A percentile compares a stretch with the other conserved stretches of the same genome.
Evolutionary conservation across 2,329 filamentous ascomycete genomes (phyloP).

Genomic region (Pestalotiopsis sp.): DNA sequence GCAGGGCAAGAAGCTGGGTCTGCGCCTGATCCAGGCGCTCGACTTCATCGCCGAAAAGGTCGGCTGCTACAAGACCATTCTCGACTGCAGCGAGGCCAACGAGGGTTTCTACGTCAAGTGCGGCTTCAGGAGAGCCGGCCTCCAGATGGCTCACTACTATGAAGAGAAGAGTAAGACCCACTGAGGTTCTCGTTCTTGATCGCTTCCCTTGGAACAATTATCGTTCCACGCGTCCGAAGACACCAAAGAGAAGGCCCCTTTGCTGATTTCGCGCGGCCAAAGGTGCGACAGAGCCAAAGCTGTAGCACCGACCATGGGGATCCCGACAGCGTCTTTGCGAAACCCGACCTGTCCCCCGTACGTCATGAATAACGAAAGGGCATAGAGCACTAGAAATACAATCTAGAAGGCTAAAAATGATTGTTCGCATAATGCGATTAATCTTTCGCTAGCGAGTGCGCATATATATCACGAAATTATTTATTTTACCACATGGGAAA

Average conservation of each 20-base stretch:
- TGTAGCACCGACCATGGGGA: neutral
- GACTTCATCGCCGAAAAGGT: conserved; percentile 87
- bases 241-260: neutral
- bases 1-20: conserved; percentile 94
- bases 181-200: conserved; percentile 10
- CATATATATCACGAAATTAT: neutral
- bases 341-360: neutral
- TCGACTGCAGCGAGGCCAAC: conserved; percentile 95
- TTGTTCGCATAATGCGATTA: neutral
- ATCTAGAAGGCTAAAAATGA: neutral
- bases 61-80: conserved; percentile 95
- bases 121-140: conserved; percentile 86
- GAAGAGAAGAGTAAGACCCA: conserved; percentile 57
- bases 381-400: neutral
- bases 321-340: neutral
- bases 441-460: neutral
- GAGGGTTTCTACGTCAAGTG: conserved; percentile 99
- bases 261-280: neutral
- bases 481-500: neutral
- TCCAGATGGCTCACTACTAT: conserved; percentile 98
- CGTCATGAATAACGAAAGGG: neutral
- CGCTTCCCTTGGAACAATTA: neutral
- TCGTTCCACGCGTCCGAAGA: neutral
- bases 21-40: conserved; percentile 91
- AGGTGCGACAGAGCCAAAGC: neutral